Conservation (phyloP, 192 early-diverging fungal species). For the Pilaira anomala region DNA sequence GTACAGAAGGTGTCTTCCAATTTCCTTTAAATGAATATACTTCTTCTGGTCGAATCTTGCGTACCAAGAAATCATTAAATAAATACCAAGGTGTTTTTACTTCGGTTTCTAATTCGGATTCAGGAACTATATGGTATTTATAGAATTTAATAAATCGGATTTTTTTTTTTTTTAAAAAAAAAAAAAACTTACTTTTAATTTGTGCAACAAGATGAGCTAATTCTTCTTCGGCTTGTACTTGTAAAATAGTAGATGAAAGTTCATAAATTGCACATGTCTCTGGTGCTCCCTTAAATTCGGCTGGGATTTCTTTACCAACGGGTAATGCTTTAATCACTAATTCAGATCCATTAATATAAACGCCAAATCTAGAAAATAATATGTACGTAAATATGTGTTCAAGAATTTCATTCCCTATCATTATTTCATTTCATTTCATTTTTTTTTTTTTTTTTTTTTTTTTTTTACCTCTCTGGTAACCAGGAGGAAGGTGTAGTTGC, state of each 20-base stretch:
- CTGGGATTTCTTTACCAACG: conserved; percentile 17
- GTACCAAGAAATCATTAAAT: conserved; percentile 96
- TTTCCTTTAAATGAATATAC: conserved; percentile 52
- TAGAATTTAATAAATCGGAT: too few relatives aligned
- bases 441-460: neutral
- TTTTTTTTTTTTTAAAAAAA: neutral
- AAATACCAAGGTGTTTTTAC: conserved; percentile 69
- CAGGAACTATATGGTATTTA: conserved; percentile 37
- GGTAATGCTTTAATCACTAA: conserved; percentile 34
- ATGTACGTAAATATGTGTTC: neutral
- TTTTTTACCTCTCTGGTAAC: conserved; percentile 47
- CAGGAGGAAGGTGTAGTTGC: conserved; percentile 34
- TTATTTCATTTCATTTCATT: neutral
- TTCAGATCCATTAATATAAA: conserved; percentile 31
- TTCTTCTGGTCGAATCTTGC: conserved; percentile 64
- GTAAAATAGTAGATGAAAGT: conserved; percentile 54
- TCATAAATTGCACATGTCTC: conserved; percentile 57
- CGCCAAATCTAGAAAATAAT: conserved; percentile 22
- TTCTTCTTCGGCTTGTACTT: conserved; percentile 54
- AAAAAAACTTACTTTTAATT: conserved; percentile 49
- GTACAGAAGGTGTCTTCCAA: conserved; percentile 65
- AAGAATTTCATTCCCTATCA: too few relatives aligned
- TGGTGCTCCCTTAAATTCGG: conserved; percentile 28
- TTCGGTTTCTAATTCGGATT: conserved; percentile 30
- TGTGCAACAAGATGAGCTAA: conserved; percentile 69